Conservation (phyloP, 306 rosid species). For the Corylus avellana region DNA sequence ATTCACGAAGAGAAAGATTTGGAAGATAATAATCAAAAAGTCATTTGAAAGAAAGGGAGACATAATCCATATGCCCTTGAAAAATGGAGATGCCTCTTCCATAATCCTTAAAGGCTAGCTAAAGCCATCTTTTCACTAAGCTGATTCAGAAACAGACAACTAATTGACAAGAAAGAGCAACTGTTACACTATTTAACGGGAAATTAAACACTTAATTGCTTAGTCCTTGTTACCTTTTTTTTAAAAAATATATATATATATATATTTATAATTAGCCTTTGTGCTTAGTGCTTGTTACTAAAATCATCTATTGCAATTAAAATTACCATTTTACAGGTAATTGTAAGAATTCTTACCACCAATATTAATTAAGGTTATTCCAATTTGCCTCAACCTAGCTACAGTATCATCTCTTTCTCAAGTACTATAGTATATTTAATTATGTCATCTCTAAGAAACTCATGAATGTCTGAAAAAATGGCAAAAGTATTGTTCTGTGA, state of each 20-base stretch:
- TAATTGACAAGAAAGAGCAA: conserved; percentile 59
- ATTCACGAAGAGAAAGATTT: conserved; percentile 44
- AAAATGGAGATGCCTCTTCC: conserved; percentile 49
- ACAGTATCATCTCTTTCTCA: not conserved
- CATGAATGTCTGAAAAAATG: conserved; percentile 12
- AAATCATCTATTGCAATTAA: not conserved
- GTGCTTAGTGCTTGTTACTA: not conserved
- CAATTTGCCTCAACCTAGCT: conserved; percentile 21
- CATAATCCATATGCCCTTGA: conserved; percentile 74
- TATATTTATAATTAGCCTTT: too few species aligned
- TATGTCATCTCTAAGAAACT: not conserved
- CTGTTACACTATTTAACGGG: conserved; percentile 24
- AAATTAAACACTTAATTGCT: conserved; percentile 7
- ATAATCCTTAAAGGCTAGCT: conserved; percentile 27
- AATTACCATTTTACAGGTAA: conserved; percentile 7
- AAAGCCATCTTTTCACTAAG: conserved; percentile 39
- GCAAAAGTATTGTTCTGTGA: not conserved
- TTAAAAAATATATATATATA: too few species aligned
- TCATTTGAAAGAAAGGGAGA: conserved; percentile 64
- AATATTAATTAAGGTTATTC: not conserved
- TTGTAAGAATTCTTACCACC: conserved; percentile 41
- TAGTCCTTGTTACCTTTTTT: not conserved
- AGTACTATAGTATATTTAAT: not conserved
- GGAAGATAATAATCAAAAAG: conserved; percentile 47
- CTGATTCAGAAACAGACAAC: conserved; percentile 50